Percentiles rank a stretch among this genome's conserved stretches.
These are phyloP conservation scores for Salmacisia buchloeana DNA, from an alignment of 1,284 basidiomycete genomes.

Conservation along the genomic window DNA sequence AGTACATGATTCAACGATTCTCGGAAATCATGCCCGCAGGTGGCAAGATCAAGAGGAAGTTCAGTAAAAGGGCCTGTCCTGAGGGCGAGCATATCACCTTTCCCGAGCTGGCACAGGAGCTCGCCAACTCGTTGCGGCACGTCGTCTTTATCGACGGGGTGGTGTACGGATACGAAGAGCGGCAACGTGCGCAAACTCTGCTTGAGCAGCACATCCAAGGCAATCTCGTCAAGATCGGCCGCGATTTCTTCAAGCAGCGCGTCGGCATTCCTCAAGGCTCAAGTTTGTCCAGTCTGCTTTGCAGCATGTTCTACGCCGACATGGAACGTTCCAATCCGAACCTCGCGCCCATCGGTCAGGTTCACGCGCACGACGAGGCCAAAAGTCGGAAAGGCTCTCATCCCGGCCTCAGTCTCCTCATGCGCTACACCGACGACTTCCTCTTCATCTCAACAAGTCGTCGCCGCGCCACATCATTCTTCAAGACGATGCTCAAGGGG, in stretches of 20 bases:
- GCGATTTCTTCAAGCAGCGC: conserved; percentile 72
- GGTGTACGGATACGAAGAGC: conserved; percentile 58
- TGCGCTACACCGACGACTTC: conserved; percentile 91
- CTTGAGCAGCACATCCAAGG: conserved; percentile 82
- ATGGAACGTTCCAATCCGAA: conserved; percentile 58
- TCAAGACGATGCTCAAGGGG: conserved; percentile 74
- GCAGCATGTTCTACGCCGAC: conserved; percentile 76
- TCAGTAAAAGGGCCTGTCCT: conserved; percentile 24
- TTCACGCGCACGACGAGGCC: not conserved
- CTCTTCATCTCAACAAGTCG: conserved; percentile 73
- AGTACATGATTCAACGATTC: conserved; percentile 40
- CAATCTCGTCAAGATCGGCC: conserved; percentile 69
- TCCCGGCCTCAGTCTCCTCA: conserved; percentile 51
- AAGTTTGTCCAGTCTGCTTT: conserved; percentile 77
- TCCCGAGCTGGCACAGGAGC: conserved; percentile 54
- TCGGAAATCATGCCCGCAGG: conserved; percentile 25
- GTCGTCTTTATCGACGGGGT: conserved; percentile 82
- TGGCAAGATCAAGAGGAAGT: conserved; percentile 11
- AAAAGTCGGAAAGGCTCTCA: not conserved
- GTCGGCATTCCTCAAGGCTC: conserved; percentile 96
- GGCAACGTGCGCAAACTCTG: conserved; percentile 64
- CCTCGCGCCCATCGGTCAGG: conserved; percentile 3
- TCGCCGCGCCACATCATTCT: conserved; percentile 64
- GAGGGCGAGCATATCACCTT: conserved; percentile 71
- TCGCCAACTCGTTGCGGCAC: conserved; percentile 63